Evolutionary conservation across 2,329 filamentous ascomycete genomes (phyloP), one percentile per base, ranked within the genome.

Genomic region (Sporothrix globosa): DNA sequence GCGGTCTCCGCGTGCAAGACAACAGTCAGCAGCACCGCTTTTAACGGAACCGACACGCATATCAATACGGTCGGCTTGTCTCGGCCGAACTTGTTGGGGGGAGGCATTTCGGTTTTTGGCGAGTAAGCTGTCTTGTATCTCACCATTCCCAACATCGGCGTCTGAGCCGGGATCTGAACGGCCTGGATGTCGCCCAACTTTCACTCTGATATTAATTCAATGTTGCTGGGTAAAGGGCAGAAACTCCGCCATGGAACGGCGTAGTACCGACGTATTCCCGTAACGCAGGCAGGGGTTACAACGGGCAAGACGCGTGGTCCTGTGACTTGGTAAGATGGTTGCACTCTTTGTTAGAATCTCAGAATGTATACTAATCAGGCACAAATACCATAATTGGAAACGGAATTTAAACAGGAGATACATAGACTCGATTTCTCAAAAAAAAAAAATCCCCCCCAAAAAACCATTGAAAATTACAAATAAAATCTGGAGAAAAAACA

Each of bases 121-220:
- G 53, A 48, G 53, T 7, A 34, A 17, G 17, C 53, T 34, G 13
- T 56, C 7, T 56, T 56, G 24, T 34, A 30, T 27, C 17, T n/a
- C 19, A 21, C 30, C 30, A 46, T 13, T 24, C 34, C 34, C 34
- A 34, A 14, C 61, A 50, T 65, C 61, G 61, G 61, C 24, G 46
- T 65, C 61, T 65, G 44, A 11, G 9, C 44, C 61, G 44, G 61
- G 61, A 65, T 65, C 44, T 65, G 61, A 34, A 46, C 58, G 10
- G 39, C 21, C 39, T 39, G 30, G n/a, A 30, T n/a, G n/a, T n/a
- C 34, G 14, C 39, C 39, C 21, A 34, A 13, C 60, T 11, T 21
- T 48, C 34, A 10, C 27, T 10, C 54, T 21, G 4, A 34, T 56
- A 19, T 56, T 56, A 56, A 56, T n/a, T 34, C 27, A 34, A 34